Evolutionary conservation across 2,329 filamentous ascomycete species (phyloP).

Genomic region (Aspergillus ustus): DNA sequence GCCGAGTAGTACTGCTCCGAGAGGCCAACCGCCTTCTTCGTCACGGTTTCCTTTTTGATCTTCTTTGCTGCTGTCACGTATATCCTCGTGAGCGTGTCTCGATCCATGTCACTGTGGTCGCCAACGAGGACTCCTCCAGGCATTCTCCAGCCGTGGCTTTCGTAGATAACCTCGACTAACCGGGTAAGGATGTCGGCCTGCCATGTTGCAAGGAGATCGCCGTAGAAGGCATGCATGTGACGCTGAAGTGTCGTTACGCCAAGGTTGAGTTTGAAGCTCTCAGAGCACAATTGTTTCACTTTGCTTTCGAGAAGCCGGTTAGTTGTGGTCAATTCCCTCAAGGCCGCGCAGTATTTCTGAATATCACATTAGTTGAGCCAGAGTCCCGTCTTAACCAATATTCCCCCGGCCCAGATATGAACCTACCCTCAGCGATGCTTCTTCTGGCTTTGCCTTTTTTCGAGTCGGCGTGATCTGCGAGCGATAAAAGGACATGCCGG

Average conservation of each 20-base stretch:
- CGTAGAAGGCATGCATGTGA: constrained; percentile 31
- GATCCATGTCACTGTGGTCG: constrained; percentile 20
- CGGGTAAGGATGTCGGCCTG: constrained; percentile 42
- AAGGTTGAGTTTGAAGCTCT: constrained; percentile 27
- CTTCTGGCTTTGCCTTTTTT: neutral
- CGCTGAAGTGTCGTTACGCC: constrained; percentile 33
- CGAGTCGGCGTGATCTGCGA: constrained; percentile 7
- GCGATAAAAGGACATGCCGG: constrained; percentile 30
- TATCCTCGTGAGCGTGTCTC: constrained; percentile 27
- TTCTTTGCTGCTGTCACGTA: constrained; percentile 33
- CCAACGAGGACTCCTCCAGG: constrained; percentile 27
- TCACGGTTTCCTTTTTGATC: constrained; percentile 29
- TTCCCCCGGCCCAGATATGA: neutral
- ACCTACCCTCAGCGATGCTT: constrained; percentile 23
- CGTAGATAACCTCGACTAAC: constrained; percentile 38
- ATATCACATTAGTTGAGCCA: neutral
- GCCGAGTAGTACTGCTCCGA: constrained; percentile 30
- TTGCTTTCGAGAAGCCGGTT: constrained; percentile 34
- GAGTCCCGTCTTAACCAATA: neutral
- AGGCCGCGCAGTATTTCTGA: constrained; percentile 26
- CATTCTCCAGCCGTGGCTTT: constrained; percentile 28
- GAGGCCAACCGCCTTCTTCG: constrained; percentile 31
- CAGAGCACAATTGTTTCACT: constrained; percentile 28
- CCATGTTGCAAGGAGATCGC: constrained; percentile 38
- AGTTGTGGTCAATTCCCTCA: constrained; percentile 28